phyloP scores from a whole-genome alignment of 805 yeast genomes.

The Lipomyces starkeyi region DNA sequence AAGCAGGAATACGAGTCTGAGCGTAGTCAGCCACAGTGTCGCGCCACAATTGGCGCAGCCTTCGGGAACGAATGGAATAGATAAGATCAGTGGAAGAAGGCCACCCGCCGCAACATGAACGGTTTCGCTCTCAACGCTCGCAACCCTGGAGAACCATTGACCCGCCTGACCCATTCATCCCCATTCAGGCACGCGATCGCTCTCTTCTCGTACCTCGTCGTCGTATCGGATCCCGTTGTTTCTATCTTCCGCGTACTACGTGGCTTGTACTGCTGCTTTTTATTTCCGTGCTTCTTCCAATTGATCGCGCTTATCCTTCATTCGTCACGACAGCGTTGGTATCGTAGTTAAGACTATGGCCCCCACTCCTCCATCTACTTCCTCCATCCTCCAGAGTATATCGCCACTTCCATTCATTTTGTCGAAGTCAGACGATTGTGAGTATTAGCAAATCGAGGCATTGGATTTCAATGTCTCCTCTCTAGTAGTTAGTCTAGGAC shows the following conservation, averaged over 20 bases:
- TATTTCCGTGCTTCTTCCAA: not conserved
- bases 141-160: not conserved
- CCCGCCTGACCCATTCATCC: not conserved
- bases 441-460: conserved; percentile 1
- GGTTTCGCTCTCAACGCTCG: not conserved
- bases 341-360: conserved; percentile 24
- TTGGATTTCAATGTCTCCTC: not conserved
- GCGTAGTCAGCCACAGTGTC: too few species aligned
- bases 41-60: too few species aligned
- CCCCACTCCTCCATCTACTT: conserved; percentile 29
- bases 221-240: not conserved
- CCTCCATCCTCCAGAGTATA: conserved; percentile 37
- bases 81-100: too few species aligned
- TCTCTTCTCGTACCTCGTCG: not conserved
- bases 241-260: not conserved
- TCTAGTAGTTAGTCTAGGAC: not conserved
- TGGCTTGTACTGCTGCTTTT: not conserved
- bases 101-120: not conserved
- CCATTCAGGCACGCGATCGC: not conserved
- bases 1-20: too few species aligned
- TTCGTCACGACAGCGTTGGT: not conserved
- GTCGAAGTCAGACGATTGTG: conserved; percentile 36
- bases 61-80: too few species aligned
- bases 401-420: conserved; percentile 36
- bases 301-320: not conserved